Conservation (phyloP, 352 stramenopile species). For the Globisporangium cylindrosporum region DNA sequence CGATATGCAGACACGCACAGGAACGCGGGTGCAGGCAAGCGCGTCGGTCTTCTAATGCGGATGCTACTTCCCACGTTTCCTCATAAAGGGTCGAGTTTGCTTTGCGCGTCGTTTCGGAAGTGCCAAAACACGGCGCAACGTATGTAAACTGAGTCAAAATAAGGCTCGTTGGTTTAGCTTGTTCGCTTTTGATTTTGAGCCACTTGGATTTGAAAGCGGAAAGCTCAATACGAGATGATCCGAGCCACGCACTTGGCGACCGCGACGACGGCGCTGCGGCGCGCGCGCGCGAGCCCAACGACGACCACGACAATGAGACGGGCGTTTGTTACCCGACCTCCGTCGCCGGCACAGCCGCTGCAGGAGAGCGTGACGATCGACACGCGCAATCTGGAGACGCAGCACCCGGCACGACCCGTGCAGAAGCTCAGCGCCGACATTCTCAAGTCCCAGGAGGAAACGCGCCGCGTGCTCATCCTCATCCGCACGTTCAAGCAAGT, state of each 20-base stretch:
- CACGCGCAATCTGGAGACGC: slow-evolving; percentile 17
- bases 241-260: background rate
- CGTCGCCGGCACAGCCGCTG: background rate
- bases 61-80: background rate
- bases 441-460: slow-evolving; percentile 84
- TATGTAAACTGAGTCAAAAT: background rate
- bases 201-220: background rate
- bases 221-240: slow-evolving; percentile 22
- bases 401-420: slow-evolving; percentile 24
- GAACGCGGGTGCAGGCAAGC: background rate
- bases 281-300: background rate
- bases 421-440: slow-evolving; percentile 77
- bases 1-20: background rate
- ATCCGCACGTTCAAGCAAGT: slow-evolving; percentile 89
- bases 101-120: background rate
- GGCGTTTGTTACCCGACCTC: background rate
- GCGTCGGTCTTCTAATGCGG: background rate
- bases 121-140: background rate
- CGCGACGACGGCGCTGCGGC: slow-evolving; percentile 1
- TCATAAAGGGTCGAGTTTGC: background rate
- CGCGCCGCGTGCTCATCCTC: slow-evolving; percentile 71
- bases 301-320: background rate
- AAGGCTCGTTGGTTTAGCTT: background rate
- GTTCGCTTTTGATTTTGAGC: background rate
- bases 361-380: slow-evolving; percentile 10